Conservation (phyloP, 2,329 filamentous ascomycete species). For the Grosmannia clavigera region DNA sequence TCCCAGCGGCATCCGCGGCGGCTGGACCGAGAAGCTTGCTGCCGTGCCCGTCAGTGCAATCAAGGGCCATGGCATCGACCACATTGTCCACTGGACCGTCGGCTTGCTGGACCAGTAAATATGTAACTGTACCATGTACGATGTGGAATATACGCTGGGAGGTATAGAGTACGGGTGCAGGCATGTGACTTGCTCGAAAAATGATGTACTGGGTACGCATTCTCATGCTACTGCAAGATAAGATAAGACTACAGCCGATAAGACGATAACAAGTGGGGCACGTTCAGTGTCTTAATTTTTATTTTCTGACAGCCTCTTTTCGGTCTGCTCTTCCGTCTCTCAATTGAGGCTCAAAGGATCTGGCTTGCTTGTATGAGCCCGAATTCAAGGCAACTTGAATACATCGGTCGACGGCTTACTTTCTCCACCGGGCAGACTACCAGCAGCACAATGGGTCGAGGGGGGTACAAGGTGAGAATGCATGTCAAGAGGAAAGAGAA, state of each 20-base stretch:
- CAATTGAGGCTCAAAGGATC: not conserved
- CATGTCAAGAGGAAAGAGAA: not conserved
- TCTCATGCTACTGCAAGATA: no score
- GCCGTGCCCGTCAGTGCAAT: slow-evolving; percentile 86
- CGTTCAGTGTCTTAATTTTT: not conserved
- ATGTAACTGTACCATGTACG: slow-evolving; percentile 2
- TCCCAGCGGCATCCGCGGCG: slow-evolving; percentile 52
- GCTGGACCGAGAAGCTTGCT: slow-evolving; percentile 49
- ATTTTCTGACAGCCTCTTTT: not conserved
- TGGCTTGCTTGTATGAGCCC: not conserved
- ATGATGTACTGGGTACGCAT: no score
- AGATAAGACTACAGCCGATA: not conserved
- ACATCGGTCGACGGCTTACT: not conserved
- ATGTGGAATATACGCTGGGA: not conserved
- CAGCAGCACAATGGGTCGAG: slow-evolving; percentile 9
- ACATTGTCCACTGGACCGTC: slow-evolving; percentile 60
- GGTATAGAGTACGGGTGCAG: not conserved
- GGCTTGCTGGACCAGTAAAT: slow-evolving; percentile 43
- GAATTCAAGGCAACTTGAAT: not conserved
- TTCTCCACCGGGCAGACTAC: not conserved
- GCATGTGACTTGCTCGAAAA: no score
- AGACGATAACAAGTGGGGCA: not conserved
- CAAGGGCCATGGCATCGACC: slow-evolving; percentile 67
- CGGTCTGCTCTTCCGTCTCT: not conserved
- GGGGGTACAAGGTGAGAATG: slow-evolving; percentile 10